phyloP scores from a whole-genome alignment of 768 basidiomycete genomes.

The Trametes villosa region DNA sequence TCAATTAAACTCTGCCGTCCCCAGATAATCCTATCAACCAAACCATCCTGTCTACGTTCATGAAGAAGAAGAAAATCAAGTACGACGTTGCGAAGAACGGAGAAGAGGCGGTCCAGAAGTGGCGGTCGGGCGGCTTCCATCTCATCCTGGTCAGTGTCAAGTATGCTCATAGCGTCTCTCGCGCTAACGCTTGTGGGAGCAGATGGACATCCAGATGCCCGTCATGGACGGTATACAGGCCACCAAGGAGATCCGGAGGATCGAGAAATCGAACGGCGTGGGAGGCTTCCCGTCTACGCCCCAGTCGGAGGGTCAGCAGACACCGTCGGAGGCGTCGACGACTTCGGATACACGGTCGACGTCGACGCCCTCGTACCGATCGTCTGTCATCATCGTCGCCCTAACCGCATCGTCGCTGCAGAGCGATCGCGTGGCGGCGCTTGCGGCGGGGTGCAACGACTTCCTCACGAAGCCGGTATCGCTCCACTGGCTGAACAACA shows the following conservation, averaged over 20 bases:
- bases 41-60: constrained; percentile 94
- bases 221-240: constrained; percentile 98
- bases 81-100: constrained; percentile 95
- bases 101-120: constrained; percentile 93
- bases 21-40: constrained; percentile 98
- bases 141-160: constrained; percentile 79
- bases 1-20: background rate
- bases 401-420: constrained; percentile 96
- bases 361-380: constrained; percentile 64
- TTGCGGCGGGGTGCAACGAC: constrained; percentile 98
- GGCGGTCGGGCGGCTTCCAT: constrained; percentile 92
- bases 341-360: constrained; percentile 47
- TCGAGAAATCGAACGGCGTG: constrained; percentile 71
- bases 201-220: constrained; percentile 99
- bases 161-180: background rate
- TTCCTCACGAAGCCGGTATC: constrained; percentile 98
- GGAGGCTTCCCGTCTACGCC: constrained; percentile 75
- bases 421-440: constrained; percentile 93
- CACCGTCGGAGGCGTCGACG: constrained; percentile 58
- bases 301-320: constrained; percentile 54
- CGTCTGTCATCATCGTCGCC: constrained; percentile 99
- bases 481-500: constrained; percentile 93
- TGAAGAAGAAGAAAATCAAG: constrained; percentile 95
- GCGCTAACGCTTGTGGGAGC: constrained; percentile 2
- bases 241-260: constrained; percentile 89